Evolutionary conservation across 306 rosid genomes (phyloP), one percentile per base, ranked within the genome.

Genomic region (Quercus cerris): DNA sequence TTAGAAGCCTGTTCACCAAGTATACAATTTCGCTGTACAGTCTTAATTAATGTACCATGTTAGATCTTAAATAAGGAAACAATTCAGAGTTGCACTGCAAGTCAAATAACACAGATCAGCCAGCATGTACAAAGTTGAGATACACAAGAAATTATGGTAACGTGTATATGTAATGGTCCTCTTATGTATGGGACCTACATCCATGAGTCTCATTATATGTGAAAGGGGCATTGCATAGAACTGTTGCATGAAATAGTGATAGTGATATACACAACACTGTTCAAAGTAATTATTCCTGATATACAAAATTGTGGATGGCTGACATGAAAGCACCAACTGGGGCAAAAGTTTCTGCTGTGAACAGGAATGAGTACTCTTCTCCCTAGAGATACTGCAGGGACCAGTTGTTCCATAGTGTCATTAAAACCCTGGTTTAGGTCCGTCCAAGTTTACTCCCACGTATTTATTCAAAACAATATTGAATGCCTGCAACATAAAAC

Each of bases 381-480:
- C 87, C 73, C 56, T 59, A 51, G 75, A 82, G 89, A 81, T 86
- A 83, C 83, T 59, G 75, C 69, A 75, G 81, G 94, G 84, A 84
- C 86, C 90, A 85, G 67, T 79, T 87, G 75, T 78, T 57, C 83
- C 79, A 83, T 79, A 66, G 75, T 81, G 76, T 91, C 90, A 81
- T 87, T 86, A 81, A 82, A 81, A 13, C 78, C 85, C 73, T 2
- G 76, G 74, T 83, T 88, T 86, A 80, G 84, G 90, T 86, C 86
- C 86, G 76, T 83, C 87, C 74, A 84, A 86, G 81, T 89, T 84
- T 68, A 85, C 90, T 83, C 97, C 97, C 88, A 93, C 76, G 75
- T 88, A 90, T 85, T 93, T 96, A 78, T 92, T 94, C 87, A 91
- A 81, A 56, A 93, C 97, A 44, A 86, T 91, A 88, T 81, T 90